These are phyloP conservation scores for Meyerozyma smithsonii DNA, from an alignment of 1,139 yeast species.

Conservation along the genomic window DNA sequence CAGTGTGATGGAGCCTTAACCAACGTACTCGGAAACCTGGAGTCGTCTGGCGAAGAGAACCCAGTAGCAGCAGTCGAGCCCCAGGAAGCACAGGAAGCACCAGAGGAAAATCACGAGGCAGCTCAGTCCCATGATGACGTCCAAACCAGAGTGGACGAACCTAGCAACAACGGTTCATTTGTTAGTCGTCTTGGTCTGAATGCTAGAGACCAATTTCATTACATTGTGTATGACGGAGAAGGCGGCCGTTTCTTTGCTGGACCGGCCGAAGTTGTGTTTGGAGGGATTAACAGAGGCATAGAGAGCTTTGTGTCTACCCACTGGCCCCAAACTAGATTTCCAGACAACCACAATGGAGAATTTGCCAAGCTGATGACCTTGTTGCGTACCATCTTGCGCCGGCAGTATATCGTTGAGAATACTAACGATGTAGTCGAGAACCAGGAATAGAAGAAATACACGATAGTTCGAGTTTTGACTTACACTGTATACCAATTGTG, in stretches of 20 bases:
- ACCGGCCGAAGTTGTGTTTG: conserved; percentile 1
- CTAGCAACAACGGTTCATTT: not conserved
- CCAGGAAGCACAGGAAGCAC: not conserved
- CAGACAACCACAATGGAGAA: conserved; percentile 1
- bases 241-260: not conserved
- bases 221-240: not conserved
- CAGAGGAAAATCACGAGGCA: not conserved
- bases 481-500: not conserved
- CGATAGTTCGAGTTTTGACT: no score
- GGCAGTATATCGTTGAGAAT: not conserved
- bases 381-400: not conserved
- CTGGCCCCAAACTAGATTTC: conserved; percentile 2
- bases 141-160: not conserved
- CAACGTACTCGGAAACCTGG: not conserved
- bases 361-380: conserved; percentile 1
- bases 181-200: not conserved
- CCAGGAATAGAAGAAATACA: no score
- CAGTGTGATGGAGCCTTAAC: conserved; percentile 1
- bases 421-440: not conserved
- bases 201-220: not conserved
- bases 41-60: not conserved
- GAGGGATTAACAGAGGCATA: conserved; percentile 2
- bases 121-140: not conserved
- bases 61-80: not conserved
- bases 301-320: conserved; percentile 2